Evolutionary conservation across 306 rosid species (phyloP).

Genomic region (Hippophae rhamnoides): DNA sequence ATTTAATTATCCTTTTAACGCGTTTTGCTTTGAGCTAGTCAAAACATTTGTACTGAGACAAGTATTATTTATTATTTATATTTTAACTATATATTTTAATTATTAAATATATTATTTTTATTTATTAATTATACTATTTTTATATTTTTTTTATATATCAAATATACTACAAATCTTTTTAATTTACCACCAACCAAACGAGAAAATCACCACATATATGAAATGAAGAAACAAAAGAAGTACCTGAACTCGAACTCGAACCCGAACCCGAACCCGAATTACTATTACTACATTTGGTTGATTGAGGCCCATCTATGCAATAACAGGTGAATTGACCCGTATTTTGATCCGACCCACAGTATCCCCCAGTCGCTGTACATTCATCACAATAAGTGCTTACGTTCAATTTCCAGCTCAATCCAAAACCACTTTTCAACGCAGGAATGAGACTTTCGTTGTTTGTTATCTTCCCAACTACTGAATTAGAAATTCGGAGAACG

Average conservation of each 20-base stretch:
- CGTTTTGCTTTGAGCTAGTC: no score
- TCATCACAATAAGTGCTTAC: slow-evolving; percentile 22
- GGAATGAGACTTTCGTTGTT: no score
- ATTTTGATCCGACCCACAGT: slow-evolving; percentile 30
- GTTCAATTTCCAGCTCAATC: slow-evolving; percentile 33
- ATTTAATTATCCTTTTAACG: no score
- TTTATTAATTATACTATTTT: no score
- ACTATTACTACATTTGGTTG: slow-evolving; percentile 19
- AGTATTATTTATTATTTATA: no score
- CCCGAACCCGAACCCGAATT: neutral
- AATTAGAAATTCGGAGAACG: neutral
- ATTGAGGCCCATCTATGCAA: slow-evolving; percentile 5
- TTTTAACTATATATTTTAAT: no score
- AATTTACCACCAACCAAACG: no score
- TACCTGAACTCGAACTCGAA: neutral
- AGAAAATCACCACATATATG: no score
- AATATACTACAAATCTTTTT: no score
- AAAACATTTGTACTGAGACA: no score
- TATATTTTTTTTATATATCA: no score
- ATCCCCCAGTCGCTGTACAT: slow-evolving; percentile 29
- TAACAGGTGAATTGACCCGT: slow-evolving; percentile 39
- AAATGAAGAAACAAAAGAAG: neutral
- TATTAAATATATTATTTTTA: no score
- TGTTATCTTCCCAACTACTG: neutral
- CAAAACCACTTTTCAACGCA: neutral